Conservation (phyloP, 768 basidiomycete genomes). For the Russula olivacea region DNA sequence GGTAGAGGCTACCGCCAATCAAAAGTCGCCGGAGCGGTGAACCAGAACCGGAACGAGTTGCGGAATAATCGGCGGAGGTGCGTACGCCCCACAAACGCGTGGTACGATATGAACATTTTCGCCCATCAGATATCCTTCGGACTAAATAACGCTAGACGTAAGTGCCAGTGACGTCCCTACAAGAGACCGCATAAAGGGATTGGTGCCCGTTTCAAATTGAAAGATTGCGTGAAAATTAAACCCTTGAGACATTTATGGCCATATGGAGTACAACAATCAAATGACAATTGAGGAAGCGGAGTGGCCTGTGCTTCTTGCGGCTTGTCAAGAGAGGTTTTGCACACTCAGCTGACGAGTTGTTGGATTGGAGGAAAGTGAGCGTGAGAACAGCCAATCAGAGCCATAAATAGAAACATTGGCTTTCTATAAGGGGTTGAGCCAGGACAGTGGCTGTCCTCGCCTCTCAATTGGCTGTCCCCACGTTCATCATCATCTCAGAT, state of each 20-base stretch:
- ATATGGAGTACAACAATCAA: not conserved
- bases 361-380: not conserved
- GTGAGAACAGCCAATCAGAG: constrained; percentile 6
- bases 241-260: not conserved
- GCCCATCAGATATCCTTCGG: not conserved
- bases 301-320: not conserved
- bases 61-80: constrained; percentile 15
- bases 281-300: not conserved
- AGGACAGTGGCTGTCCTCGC: not conserved
- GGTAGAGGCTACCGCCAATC: constrained; percentile 10
- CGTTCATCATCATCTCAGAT: not conserved
- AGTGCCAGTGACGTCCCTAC: constrained; percentile 3
- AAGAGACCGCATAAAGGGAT: not conserved
- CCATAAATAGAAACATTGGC: constrained; percentile 17
- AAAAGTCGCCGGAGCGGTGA: constrained; percentile 9
- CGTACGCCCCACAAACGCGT: not conserved
- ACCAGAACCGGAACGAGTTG: constrained; percentile 15
- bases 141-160: constrained; percentile 2
- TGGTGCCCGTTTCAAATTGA: constrained; percentile 3
- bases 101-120: not conserved
- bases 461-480: not conserved
- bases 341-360: not conserved
- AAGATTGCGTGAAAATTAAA: constrained; percentile 1
- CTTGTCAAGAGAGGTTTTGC: not conserved
- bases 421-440: constrained; percentile 4